Conservation (phyloP, 176 grass and related monocot species). For the Elymus sibiricus region DNA sequence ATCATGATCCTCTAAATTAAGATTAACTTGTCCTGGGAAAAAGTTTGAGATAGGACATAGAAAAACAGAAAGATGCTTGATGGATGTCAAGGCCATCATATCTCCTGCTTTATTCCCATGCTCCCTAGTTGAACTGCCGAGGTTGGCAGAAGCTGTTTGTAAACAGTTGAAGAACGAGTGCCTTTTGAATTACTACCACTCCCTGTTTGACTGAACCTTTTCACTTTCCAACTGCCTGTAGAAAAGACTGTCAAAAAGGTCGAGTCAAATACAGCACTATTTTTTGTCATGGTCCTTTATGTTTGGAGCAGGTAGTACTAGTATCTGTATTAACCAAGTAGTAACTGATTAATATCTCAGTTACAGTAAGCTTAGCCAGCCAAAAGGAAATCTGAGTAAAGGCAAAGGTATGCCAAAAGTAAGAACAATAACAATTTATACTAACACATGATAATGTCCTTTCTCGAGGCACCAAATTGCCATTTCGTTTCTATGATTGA, state of each 20-base stretch:
- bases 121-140: constrained; percentile 4
- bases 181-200: not conserved
- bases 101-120: not conserved
- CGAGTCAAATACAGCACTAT: not conserved
- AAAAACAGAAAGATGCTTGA: constrained; percentile 18
- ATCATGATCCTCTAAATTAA: constrained; percentile 32
- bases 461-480: not conserved
- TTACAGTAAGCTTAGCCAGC: constrained; percentile 10
- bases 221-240: not conserved
- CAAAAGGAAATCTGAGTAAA: constrained; percentile 7
- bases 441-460: not conserved
- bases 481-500: constrained; percentile 23
- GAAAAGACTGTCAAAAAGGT: not conserved
- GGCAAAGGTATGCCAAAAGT: constrained; percentile 13
- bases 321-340: not conserved
- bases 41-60: constrained; percentile 6
- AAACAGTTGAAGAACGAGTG: constrained; percentile 1
- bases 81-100: constrained; percentile 24
- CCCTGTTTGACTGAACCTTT: not conserved
- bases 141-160: not conserved
- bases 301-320: not conserved
- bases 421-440: not conserved
- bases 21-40: constrained; percentile 7
- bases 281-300: constrained; percentile 17
- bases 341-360: not conserved